phyloP scores from a whole-genome alignment of 2,329 filamentous ascomycete genomes.

The Polychaeton citri region DNA sequence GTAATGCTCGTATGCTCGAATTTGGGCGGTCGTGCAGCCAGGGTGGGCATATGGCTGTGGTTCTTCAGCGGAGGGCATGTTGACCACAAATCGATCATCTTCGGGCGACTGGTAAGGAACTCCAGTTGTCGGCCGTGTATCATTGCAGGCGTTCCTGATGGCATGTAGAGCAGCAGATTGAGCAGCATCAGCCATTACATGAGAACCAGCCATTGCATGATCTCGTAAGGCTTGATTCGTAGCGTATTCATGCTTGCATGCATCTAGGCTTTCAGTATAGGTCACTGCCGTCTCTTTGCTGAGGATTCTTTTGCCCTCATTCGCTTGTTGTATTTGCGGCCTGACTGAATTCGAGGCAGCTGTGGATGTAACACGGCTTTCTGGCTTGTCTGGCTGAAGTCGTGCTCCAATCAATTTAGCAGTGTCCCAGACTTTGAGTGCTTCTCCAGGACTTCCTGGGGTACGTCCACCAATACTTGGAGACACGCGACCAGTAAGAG shows the following conservation, averaged over 20 bases:
- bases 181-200: background rate
- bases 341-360: background rate
- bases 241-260: too few relatives aligned
- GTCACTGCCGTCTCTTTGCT: too few relatives aligned
- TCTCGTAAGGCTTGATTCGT: too few relatives aligned
- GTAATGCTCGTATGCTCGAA: constrained; percentile 19
- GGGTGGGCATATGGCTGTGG: constrained; percentile 20
- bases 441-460: constrained; percentile 15
- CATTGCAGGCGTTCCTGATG: background rate
- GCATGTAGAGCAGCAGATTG: background rate
- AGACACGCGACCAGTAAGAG: constrained; percentile 20
- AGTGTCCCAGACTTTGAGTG: constrained; percentile 8
- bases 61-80: constrained; percentile 22
- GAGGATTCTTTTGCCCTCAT: constrained; percentile 6
- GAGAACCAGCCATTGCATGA: too few relatives aligned
- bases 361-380: background rate
- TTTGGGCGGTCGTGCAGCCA: constrained; percentile 16
- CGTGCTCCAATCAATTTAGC: background rate
- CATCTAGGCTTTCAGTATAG: too few relatives aligned
- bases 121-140: background rate
- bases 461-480: constrained; percentile 15
- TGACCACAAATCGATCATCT: constrained; percentile 17
- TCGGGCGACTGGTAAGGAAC: background rate
- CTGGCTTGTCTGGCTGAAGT: background rate
- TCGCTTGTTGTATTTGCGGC: constrained; percentile 4